phyloP scores from a whole-genome alignment of 2,329 filamentous ascomycete species.

The Clathrospora elynae region DNA sequence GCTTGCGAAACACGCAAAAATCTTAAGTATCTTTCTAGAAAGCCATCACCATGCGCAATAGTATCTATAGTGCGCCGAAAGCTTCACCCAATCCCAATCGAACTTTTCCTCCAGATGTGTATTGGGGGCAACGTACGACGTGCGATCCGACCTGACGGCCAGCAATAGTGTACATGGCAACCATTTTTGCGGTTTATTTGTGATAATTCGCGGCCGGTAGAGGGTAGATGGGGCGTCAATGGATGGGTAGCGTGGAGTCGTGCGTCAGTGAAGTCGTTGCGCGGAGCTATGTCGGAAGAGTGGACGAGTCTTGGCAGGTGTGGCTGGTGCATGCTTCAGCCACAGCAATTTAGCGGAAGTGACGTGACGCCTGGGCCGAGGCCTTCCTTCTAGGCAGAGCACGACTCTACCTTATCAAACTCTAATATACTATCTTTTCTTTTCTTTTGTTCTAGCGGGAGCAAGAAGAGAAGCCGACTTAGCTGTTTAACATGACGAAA shows the following conservation, averaged over 20 bases:
- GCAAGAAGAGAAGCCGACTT: not conserved
- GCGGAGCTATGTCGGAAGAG: conserved; percentile 27
- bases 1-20: too few relatives aligned
- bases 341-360: conserved; percentile 5
- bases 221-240: conserved; percentile 36
- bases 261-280: conserved; percentile 21
- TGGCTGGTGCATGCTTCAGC: conserved; percentile 8
- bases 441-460: not conserved
- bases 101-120: conserved; percentile 22
- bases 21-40: too few relatives aligned
- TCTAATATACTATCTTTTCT: too few relatives aligned
- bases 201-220: conserved; percentile 20
- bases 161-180: conserved; percentile 57
- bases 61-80: too few relatives aligned
- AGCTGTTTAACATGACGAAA: conserved; percentile 50
- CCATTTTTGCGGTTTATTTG: conserved; percentile 51
- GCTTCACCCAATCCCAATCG: conserved; percentile 1
- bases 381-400: too few relatives aligned
- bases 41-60: too few relatives aligned
- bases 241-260: conserved; percentile 31
- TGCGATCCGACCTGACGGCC: conserved; percentile 61
- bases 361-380: too few relatives aligned
- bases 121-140: conserved; percentile 50
- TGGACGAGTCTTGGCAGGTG: conserved; percentile 23
- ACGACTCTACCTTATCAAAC: too few relatives aligned